phyloP scores from a whole-genome alignment of 345 rosid species.

The Syzygium aqueum region DNA sequence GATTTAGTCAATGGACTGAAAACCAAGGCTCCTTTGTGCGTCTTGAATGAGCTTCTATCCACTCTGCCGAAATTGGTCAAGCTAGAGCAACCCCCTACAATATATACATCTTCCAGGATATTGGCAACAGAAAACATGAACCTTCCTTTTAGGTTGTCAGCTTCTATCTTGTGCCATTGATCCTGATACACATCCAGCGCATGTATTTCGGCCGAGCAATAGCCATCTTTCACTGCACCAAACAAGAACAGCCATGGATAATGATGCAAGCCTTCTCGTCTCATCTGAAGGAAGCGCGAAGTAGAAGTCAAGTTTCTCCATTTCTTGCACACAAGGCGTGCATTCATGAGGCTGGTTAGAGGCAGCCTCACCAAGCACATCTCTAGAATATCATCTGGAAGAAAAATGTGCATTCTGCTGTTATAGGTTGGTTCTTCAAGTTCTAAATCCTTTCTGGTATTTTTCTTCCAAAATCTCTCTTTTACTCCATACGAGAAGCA shows the following conservation, averaged over 20 bases:
- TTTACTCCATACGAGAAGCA: conserved; percentile 84
- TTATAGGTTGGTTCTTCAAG: background rate
- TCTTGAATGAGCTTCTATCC: conserved; percentile 76
- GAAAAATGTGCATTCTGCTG: conserved; percentile 53
- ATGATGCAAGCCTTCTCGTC: conserved; percentile 57
- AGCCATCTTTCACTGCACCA: conserved; percentile 69
- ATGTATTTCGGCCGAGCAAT: conserved; percentile 74
- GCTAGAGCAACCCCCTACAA: conserved; percentile 89
- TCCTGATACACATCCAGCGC: conserved; percentile 69
- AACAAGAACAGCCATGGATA: conserved; percentile 92
- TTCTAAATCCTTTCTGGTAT: conserved; percentile 26
- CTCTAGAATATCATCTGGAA: conserved; percentile 86
- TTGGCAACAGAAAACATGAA: conserved; percentile 81
- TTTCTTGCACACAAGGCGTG: conserved; percentile 92
- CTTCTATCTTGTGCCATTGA: conserved; percentile 69
- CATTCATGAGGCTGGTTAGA: conserved; percentile 64
- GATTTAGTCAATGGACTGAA: conserved; percentile 78
- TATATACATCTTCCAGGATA: conserved; percentile 63
- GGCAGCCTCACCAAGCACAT: conserved; percentile 93
- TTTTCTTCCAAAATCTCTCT: conserved; percentile 81
- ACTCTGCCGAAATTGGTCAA: conserved; percentile 52
- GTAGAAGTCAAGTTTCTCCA: conserved; percentile 76
- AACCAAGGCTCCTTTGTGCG: conserved; percentile 68
- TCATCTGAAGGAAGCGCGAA: conserved; percentile 60
- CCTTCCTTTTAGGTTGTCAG: conserved; percentile 64